Evolutionary conservation across 306 rosid genomes (phyloP).

Genomic region (Dicorynia guianensis): DNA sequence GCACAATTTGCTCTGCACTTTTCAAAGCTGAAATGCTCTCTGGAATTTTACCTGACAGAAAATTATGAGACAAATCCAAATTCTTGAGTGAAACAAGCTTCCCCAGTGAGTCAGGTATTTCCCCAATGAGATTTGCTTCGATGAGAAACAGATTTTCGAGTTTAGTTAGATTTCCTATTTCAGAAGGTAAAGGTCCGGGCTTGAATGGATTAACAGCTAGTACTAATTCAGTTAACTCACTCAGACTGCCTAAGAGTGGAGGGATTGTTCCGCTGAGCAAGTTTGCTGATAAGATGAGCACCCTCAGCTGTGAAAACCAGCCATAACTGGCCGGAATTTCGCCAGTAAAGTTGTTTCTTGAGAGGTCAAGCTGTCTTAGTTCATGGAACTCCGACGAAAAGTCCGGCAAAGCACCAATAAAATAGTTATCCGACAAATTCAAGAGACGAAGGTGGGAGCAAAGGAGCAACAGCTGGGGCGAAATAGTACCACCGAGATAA

Average conservation of each 20-base stretch:
- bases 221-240: constrained; percentile 52
- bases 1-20: constrained; percentile 51
- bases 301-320: constrained; percentile 44
- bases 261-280: constrained; percentile 70
- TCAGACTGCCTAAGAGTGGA: constrained; percentile 65
- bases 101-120: constrained; percentile 73
- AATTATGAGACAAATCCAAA: constrained; percentile 68
- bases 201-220: constrained; percentile 53
- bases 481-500: constrained; percentile 52
- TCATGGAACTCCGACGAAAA: constrained; percentile 49
- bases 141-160: constrained; percentile 53
- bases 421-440: constrained; percentile 56
- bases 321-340: constrained; percentile 69
- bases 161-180: constrained; percentile 70
- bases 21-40: constrained; percentile 55
- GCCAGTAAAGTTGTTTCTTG: constrained; percentile 75
- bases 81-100: constrained; percentile 57
- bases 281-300: constrained; percentile 50
- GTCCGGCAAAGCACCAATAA: constrained; percentile 71
- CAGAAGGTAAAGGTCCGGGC: constrained; percentile 59
- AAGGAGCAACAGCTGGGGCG: constrained; percentile 49
- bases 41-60: constrained; percentile 70
- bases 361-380: constrained; percentile 56
- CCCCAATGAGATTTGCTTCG: constrained; percentile 52
- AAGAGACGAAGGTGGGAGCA: constrained; percentile 66